These are phyloP conservation scores for Jamesozyma rosinii DNA, from an alignment of 805 yeast genomes.

Conservation along the genomic window DNA sequence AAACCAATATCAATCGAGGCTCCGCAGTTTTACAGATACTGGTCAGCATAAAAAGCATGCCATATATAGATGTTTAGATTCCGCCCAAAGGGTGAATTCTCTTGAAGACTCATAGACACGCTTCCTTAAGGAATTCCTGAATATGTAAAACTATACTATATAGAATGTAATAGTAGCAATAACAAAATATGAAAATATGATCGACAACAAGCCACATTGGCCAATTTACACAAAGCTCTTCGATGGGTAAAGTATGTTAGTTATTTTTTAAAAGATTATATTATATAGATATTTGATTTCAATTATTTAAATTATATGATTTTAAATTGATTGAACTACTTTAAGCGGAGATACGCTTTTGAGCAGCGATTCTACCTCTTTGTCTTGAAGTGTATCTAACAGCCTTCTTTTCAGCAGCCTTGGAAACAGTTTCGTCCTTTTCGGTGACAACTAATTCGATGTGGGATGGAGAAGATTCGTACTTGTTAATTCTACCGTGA, in stretches of 20 bases:
- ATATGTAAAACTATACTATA: not conserved
- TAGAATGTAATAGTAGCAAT: not conserved
- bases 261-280: conserved; percentile 4
- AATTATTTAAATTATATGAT: not conserved
- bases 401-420: conserved; percentile 65
- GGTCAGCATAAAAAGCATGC: conserved; percentile 45
- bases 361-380: conserved; percentile 82
- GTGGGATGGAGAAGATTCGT: conserved; percentile 98
- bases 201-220: too few relatives aligned
- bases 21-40: conserved; percentile 55
- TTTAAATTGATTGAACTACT: not conserved
- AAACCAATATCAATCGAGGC: conserved; percentile 53
- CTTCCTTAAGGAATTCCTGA: too few relatives aligned
- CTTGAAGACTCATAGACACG: too few relatives aligned
- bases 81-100: too few relatives aligned
- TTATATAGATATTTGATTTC: conserved; percentile 5
- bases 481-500: conserved; percentile 99
- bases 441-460: conserved; percentile 95
- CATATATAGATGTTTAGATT: too few relatives aligned
- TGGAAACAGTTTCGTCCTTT: conserved; percentile 86
- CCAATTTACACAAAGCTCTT: not conserved
- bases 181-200: too few relatives aligned
- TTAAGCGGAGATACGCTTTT: conserved; percentile 75
- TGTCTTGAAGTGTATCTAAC: conserved; percentile 83
- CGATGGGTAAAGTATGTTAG: not conserved